These are phyloP conservation scores for Cucurbita maxima DNA, from an alignment of 306 rosid species.

Conservation along the genomic window DNA sequence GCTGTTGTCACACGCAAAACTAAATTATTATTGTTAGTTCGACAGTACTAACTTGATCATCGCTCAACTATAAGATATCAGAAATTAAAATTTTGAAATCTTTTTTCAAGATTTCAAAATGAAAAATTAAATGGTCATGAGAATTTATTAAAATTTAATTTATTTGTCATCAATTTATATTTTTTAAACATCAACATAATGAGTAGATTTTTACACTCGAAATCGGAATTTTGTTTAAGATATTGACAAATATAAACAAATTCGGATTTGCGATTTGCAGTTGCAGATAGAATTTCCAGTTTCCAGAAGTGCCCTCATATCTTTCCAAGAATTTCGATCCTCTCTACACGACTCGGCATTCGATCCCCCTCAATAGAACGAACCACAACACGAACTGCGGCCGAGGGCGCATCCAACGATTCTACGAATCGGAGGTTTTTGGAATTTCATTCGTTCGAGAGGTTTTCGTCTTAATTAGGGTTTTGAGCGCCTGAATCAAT, in stretches of 20 bases:
- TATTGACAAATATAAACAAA: background rate
- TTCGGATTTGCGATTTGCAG: background rate
- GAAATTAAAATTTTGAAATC: too few relatives aligned
- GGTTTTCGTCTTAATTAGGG: background rate
- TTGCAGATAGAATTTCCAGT: background rate
- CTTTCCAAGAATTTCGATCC: background rate
- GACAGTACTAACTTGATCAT: too few relatives aligned
- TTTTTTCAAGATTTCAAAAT: too few relatives aligned
- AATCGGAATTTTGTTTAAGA: background rate
- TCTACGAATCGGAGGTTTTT: background rate
- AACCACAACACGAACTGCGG: background rate
- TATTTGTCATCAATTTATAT: background rate
- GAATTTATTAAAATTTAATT: too few relatives aligned
- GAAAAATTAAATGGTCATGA: too few relatives aligned
- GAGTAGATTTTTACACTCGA: background rate
- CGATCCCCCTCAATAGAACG: background rate
- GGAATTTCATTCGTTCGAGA: background rate
- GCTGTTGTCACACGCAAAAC: too few relatives aligned
- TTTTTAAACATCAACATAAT: too few relatives aligned
- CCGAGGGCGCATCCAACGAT: background rate
- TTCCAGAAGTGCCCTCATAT: conserved; percentile 2
- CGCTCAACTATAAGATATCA: too few relatives aligned
- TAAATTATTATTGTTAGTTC: too few relatives aligned
- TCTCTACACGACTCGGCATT: conserved; percentile 4
- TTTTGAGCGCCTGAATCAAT: background rate